phyloP scores from a whole-genome alignment of 164 flowering plant species.

The Warburgia ugandensis region DNA sequence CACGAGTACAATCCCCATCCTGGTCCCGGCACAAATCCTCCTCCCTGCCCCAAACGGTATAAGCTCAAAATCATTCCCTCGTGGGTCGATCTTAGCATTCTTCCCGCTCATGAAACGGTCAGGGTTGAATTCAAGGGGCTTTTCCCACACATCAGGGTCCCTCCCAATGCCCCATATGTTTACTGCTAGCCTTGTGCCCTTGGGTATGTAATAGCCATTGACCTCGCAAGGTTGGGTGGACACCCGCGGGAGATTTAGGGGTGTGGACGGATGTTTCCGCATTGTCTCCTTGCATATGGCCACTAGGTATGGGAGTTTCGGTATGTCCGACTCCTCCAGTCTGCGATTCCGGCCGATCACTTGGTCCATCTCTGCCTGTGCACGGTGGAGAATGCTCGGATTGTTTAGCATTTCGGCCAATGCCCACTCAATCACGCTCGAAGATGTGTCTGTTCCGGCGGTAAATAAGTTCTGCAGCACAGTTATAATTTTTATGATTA shows the following conservation, averaged over 20 bases:
- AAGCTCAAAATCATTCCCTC: slow-evolving; percentile 18
- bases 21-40: slow-evolving; percentile 9
- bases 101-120: slow-evolving; percentile 13
- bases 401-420: slow-evolving; percentile 17
- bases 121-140: too few species aligned
- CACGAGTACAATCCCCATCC: slow-evolving; percentile 13
- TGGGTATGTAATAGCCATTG: slow-evolving; percentile 17
- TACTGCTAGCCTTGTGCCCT: slow-evolving; percentile 12
- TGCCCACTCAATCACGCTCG: too few species aligned
- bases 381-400: slow-evolving; percentile 9
- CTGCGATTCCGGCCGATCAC: slow-evolving; percentile 15
- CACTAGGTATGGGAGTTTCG: slow-evolving; percentile 15
- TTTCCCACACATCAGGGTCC: too few species aligned
- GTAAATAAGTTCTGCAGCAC: slow-evolving; percentile 16
- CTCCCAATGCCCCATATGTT: too few species aligned
- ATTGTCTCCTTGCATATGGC: slow-evolving; percentile 19
- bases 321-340: slow-evolving; percentile 16
- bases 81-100: slow-evolving; percentile 5
- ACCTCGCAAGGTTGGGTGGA: slow-evolving; percentile 10
- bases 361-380: slow-evolving; percentile 18
- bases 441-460: too few species aligned
- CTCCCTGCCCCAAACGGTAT: slow-evolving; percentile 18
- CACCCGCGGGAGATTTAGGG: slow-evolving; percentile 16
- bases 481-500: too few species aligned
- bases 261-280: slow-evolving; percentile 19